Percentiles rank a stretch among this genome's conserved stretches.
These are phyloP conservation scores for Forsythia viridissima DNA, from an alignment of 257 asterid genomes.

Conservation along the genomic window DNA sequence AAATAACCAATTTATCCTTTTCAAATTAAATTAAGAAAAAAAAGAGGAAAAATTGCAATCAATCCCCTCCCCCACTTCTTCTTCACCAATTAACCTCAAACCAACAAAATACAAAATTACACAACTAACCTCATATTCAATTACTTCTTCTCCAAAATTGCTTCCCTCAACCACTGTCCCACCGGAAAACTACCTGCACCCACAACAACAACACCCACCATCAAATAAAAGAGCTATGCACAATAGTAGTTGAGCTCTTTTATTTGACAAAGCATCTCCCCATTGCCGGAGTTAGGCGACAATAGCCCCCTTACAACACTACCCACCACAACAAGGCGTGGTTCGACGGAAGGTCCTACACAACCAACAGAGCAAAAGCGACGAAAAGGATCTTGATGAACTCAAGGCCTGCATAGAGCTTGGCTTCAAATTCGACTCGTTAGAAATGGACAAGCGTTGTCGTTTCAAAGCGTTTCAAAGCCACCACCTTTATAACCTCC, in stretches of 20 bases:
- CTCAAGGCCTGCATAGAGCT: constrained; percentile 74
- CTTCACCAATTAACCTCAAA: too few relatives aligned
- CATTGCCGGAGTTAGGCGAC: constrained; percentile 8
- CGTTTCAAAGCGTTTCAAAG: constrained; percentile 42
- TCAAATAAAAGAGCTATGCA: not conserved
- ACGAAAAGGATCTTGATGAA: constrained; percentile 74
- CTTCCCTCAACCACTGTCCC: too few relatives aligned
- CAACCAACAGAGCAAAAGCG: constrained; percentile 47
- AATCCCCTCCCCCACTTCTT: too few relatives aligned
- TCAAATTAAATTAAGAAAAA: too few relatives aligned
- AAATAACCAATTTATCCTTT: too few relatives aligned
- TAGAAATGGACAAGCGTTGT: constrained; percentile 66
- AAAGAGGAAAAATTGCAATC: too few relatives aligned
- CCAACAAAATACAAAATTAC: too few relatives aligned
- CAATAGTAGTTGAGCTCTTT: too few relatives aligned
- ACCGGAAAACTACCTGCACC: too few relatives aligned
- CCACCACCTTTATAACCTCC: constrained; percentile 19
- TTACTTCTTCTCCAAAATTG: too few relatives aligned
- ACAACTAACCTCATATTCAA: too few relatives aligned
- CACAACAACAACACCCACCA: not conserved
- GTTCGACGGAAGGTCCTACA: constrained; percentile 58
- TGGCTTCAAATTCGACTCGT: constrained; percentile 72
- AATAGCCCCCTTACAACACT: not conserved
- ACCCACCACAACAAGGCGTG: constrained; percentile 67
- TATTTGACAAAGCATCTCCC: constrained; percentile 27